Conservation (phyloP, 2,329 filamentous ascomycete genomes). For the Hypomyces perniciosus region DNA sequence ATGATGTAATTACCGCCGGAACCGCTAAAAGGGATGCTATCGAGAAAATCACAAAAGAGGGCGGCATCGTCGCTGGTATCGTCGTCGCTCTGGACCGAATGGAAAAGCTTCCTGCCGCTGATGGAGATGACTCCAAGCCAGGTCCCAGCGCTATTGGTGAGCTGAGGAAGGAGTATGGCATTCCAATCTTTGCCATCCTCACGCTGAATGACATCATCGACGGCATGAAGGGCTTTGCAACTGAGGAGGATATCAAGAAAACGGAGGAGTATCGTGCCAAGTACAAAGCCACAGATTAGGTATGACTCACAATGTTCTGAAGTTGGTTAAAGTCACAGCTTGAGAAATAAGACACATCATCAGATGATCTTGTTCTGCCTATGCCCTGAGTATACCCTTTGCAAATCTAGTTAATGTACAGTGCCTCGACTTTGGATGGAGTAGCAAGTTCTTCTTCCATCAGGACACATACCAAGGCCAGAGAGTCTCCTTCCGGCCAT, state of each 20-base stretch:
- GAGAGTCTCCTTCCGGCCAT: neutral
- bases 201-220: conserved; percentile 78
- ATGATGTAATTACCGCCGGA: conserved; percentile 94
- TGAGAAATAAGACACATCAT: neutral
- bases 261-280: conserved; percentile 68
- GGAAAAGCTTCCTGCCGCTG: conserved; percentile 67
- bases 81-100: conserved; percentile 82
- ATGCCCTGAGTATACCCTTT: too few relatives aligned
- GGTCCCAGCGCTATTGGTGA: conserved; percentile 79
- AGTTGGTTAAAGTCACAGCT: neutral
- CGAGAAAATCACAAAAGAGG: conserved; percentile 78
- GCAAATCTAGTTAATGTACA: too few relatives aligned
- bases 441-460: neutral
- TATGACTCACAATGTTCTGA: neutral
- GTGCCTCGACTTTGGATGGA: conserved; percentile 1
- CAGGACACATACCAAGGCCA: neutral
- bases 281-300: conserved; percentile 55
- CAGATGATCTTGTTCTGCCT: too few relatives aligned
- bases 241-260: conserved; percentile 55
- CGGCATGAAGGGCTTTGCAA: conserved; percentile 57
- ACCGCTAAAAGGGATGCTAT: conserved; percentile 93
- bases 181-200: conserved; percentile 78
- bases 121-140: conserved; percentile 60
- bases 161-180: conserved; percentile 73
- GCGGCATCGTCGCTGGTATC: conserved; percentile 79